Evolutionary conservation across 768 basidiomycete genomes (phyloP), one percentile per base, ranked within the genome.

Genomic region (Lactarius sp.): DNA sequence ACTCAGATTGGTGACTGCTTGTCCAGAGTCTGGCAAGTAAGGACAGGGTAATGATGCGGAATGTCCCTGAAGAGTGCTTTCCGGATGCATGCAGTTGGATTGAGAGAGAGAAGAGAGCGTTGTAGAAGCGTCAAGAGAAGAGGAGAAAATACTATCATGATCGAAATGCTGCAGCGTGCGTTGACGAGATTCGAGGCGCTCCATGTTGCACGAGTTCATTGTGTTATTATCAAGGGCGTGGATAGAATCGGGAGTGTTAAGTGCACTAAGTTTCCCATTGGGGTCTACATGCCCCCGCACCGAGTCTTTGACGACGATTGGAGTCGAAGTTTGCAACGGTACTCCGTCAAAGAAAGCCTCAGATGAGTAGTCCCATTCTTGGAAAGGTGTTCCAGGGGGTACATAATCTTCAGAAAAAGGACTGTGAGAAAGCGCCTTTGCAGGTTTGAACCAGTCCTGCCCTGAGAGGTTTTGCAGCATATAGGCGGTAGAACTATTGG

Each of bases 371-470:
- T 60, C 52, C 66, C 55, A 67, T 36, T 58, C 65, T 2, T 39
- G 62, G 41, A 67, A 60, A 6, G 68, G 68, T 6, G 68, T 68
- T 42, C 60, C 61, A 12, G 68, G 61, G 0, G 68, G 68, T 6
- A 67, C 31, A 31, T 60, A 64, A 46, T 68, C 66, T 27, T 61
- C 68, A n/a, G 60, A 52, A 39, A 64, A 59, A 10, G 72, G 58
- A 42, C 66, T 60, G 7, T 66, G 70, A 60, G 69, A 62, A 5
- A 73, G 66, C 9, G 67, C 71, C 59, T 72, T 72, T 2, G 75
- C 63, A 9, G 72, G 70, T 34, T 69, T 64, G 9, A 75, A 68
- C 75, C 75, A 75, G 39, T 66, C 57, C 37, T 72, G 62, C 3
- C 66, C 59, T 27, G 70, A 61, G 12, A 68, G 47, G 20, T 58